Conservation (phyloP, 1,139 yeast genomes). For the Saccharomyces hybrid region DNA sequence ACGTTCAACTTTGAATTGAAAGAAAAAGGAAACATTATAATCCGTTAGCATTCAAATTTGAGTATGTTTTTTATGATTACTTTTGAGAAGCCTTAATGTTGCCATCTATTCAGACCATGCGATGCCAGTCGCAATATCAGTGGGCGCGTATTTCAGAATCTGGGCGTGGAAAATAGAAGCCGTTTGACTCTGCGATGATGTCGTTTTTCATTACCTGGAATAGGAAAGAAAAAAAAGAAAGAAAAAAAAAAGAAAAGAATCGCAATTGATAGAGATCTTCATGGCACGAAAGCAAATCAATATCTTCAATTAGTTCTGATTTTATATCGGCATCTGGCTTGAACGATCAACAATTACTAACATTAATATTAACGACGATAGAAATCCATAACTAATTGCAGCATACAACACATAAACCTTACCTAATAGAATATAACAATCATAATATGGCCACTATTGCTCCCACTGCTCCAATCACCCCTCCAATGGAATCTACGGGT, state of each 20-base stretch:
- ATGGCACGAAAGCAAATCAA: neutral
- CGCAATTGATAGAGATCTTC: neutral
- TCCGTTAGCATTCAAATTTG: neutral
- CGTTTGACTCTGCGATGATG: neutral
- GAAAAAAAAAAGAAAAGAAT: neutral
- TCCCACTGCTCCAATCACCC: constrained; percentile 71
- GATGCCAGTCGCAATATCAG: neutral
- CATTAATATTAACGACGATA: neutral
- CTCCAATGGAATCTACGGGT: constrained; percentile 76
- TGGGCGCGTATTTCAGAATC: neutral
- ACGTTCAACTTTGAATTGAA: neutral
- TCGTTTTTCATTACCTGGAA: neutral
- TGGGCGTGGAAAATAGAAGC: neutral
- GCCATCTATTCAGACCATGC: neutral
- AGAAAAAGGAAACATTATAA: neutral
- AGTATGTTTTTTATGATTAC: neutral
- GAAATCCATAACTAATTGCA: neutral
- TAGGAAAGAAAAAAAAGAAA: neutral
- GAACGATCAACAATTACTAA: neutral
- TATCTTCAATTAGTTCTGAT: neutral
- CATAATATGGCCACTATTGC: constrained; percentile 25
- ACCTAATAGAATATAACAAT: constrained; percentile 1
- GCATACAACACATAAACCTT: neutral
- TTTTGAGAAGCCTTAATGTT: neutral
- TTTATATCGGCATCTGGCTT: neutral